Conservation (phyloP, 1,284 basidiomycete genomes). For the Marasmius sp. region DNA sequence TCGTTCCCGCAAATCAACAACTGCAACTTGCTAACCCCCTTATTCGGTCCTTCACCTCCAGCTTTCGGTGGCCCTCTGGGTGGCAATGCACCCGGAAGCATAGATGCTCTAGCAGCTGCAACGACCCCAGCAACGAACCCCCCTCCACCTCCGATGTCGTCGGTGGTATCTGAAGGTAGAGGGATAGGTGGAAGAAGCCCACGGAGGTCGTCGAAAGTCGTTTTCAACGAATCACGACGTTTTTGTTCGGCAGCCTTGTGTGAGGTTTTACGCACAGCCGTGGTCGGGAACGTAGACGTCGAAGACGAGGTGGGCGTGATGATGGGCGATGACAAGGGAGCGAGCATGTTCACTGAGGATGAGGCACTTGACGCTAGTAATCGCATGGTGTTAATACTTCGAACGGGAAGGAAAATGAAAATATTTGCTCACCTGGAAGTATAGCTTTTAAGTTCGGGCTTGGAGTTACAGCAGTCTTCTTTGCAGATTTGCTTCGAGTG, state of each 20-base stretch:
- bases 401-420: background rate
- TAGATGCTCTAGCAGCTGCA: slow-evolving; percentile 31
- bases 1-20: slow-evolving; percentile 89
- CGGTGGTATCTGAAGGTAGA: slow-evolving; percentile 62
- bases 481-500: slow-evolving; percentile 17
- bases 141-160: slow-evolving; percentile 15
- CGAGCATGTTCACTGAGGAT: background rate
- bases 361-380: background rate
- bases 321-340: slow-evolving; percentile 8
- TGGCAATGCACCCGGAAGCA: slow-evolving; percentile 82
- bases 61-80: slow-evolving; percentile 85
- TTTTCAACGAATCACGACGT: slow-evolving; percentile 92
- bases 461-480: slow-evolving; percentile 3
- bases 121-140: slow-evolving; percentile 8
- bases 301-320: slow-evolving; percentile 19
- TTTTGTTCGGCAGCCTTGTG: slow-evolving; percentile 99
- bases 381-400: background rate
- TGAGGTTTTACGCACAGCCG: slow-evolving; percentile 75
- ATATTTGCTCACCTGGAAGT: slow-evolving; percentile 53
- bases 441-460: slow-evolving; percentile 53
- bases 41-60: slow-evolving; percentile 86
- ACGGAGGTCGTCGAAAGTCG: slow-evolving; percentile 93
- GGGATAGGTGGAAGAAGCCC: slow-evolving; percentile 86
- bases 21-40: slow-evolving; percentile 94
- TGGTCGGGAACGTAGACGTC: slow-evolving; percentile 24